Percentiles rank a stretch among this genome's conserved stretches.
Conservation (phyloP, 2,329 filamentous ascomycete species). For the Talaromyces islandicus region DNA sequence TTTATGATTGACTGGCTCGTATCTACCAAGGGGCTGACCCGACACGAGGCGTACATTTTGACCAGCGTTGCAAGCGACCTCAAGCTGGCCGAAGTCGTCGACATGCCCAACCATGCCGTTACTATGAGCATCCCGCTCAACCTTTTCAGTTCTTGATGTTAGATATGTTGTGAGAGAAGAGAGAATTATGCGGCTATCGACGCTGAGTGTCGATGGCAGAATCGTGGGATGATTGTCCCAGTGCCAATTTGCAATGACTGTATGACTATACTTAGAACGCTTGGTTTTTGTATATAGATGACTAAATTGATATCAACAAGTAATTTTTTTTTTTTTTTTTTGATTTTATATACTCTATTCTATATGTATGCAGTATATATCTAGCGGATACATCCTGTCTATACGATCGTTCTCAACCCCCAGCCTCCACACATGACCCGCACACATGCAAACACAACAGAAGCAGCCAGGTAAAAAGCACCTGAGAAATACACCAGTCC, state of each 20-base stretch:
- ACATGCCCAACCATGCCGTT: conserved; percentile 50
- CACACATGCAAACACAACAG: conserved; percentile 8
- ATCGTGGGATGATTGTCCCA: neutral
- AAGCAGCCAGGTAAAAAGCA: conserved; percentile 22
- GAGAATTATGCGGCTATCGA: neutral
- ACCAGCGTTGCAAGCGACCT: conserved; percentile 46
- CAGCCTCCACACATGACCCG: conserved; percentile 2
- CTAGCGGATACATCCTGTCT: neutral
- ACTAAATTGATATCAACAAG: no score
- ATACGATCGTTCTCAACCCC: neutral
- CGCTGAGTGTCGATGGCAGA: neutral
- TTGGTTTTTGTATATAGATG: neutral
- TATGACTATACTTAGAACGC: neutral
- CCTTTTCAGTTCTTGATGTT: conserved; percentile 31
- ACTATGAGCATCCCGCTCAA: conserved; percentile 45
- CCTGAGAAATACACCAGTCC: conserved; percentile 15
- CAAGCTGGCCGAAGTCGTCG: conserved; percentile 48
- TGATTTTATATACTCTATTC: neutral
- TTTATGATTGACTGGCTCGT: conserved; percentile 47
- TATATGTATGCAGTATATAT: neutral
- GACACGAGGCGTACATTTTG: conserved; percentile 49
- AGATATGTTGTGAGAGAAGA: neutral
- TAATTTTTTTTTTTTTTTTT: neutral
- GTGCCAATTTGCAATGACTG: neutral
- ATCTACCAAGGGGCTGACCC: conserved; percentile 40